Evolutionary conservation across 2,329 filamentous ascomycete genomes (phyloP), one percentile per base, ranked within the genome.

Genomic region (Cercospora berteroae): DNA sequence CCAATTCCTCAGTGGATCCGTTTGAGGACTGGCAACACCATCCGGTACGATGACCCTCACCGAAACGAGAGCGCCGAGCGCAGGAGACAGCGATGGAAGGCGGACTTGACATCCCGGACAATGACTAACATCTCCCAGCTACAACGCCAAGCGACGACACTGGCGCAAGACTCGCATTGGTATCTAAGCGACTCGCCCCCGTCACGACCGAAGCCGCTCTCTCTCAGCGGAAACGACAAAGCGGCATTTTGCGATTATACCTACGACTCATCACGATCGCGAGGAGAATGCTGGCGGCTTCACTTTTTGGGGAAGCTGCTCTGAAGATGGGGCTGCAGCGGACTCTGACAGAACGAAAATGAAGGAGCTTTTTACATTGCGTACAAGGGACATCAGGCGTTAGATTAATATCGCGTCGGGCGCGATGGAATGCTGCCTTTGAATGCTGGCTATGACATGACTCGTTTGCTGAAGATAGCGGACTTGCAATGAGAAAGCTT

Each of bases 121-220:
- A 42, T 25, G 50, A 60, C 60, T 63, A 44, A 70, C 67, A 60
- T 65, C 48, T 27, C 48, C 56, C 82, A 99, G 95, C 87, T 99
- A 99, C 90, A 99, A 99, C 88, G 94, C 95, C 80, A 99, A 99
- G 92, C 88, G 95, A 85, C 92, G 95, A 86, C 95, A 99, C 84
- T 99, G 95, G 95, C 93, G 95, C 88, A 99, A 99, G 94, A 98
- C 95, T 82, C 91, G 93, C 83, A 93, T 99, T 86, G 93, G 93
- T 82, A 96, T 99, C 88, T 99, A 95, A 88, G 88, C 84, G 82
- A 83, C 81, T 86, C 83, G 79, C 81, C 71, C 70, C 71, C 36
- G 70, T 68, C 63, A 71, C 69, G 36, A 64, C 60, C 58, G 62
- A 66, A 59, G 63, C 64, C 56, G 66, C 58, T 62, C 63, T 61